Evolutionary conservation across 2,329 filamentous ascomycete genomes (phyloP), one percentile per base, ranked within the genome.

Genomic region (Exophiala dermatitidis): DNA sequence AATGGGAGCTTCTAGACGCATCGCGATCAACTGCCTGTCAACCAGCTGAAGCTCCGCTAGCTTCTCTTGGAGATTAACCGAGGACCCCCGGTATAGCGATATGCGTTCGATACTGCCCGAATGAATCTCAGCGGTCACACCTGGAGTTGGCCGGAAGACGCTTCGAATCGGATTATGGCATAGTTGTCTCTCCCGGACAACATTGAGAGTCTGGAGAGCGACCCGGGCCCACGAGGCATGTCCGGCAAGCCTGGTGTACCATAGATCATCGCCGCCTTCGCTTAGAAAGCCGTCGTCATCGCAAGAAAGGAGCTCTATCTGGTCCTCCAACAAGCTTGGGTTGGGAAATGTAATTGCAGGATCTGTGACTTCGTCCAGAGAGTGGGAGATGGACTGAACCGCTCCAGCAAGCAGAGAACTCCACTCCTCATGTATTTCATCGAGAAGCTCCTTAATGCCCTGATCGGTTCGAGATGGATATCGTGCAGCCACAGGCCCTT

Each of bases 91-190:
- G 46, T 86, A 85, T 60, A 93, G 88, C 71, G 98, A 93, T 71
- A 85, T 86, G 62, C 97, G 87, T 37, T 81, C 81, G 67, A 98
- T 94, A 50, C 84, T 79, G 2, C 90, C 97, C 74, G 88, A 90
- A 55, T 80, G 72, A 3, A 98, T 87, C 73, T 98, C 93, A 34
- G 98, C 88, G 54, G 90, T 85, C 70, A 97, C 82, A 44, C 93
- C 93, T 33, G 84, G 84, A 9, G 83, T 81, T 9, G 93, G 93
- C 7, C 88, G 85, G 61, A 97, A 91, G 56, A 98, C 90, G 52
- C 91, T 84, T 68, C 85, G 86, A 74, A 96, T 86, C 0, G 93
- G 94, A 73, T 98, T 98, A 53, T 89, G 95, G 75, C 97, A 89
- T 76, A 95, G 97, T 67, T 94, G 90, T 69, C 95, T 86, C 10